Percentiles rank a stretch among this genome's conserved stretches.
These are phyloP conservation scores for Eimeria maxima DNA, from an alignment of 169 alveolate genomes.

Conservation along the genomic window DNA sequence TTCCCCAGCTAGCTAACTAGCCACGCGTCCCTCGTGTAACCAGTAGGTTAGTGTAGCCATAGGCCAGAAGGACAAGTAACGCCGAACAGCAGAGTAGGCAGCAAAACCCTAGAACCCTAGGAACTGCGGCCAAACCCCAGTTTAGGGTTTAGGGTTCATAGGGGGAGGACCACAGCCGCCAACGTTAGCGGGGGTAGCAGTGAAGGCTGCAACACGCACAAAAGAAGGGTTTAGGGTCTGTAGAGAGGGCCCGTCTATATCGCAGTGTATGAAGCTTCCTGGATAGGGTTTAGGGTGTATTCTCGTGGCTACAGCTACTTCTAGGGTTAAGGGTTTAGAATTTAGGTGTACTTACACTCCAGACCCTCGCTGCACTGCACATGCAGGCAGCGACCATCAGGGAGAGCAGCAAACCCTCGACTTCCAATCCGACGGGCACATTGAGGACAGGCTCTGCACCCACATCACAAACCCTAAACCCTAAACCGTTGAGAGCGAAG, in stretches of 20 bases:
- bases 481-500: neutral
- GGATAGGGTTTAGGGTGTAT: neutral
- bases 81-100: neutral
- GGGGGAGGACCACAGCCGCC: neutral
- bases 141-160: neutral
- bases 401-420: constrained; percentile 4
- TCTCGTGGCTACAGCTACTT: neutral
- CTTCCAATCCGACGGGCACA: constrained; percentile 36
- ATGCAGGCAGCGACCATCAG: constrained; percentile 23
- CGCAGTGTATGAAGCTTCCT: neutral
- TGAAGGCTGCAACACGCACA: constrained; percentile 33
- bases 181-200: constrained; percentile 3
- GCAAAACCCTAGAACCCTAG: neutral
- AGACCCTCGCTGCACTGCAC: constrained; percentile 37
- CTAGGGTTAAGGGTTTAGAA: neutral
- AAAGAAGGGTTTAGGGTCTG: neutral
- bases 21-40: too few species aligned
- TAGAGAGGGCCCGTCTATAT: neutral
- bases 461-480: neutral
- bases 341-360: constrained; percentile 11
- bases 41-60: neutral
- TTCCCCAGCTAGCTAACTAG: too few species aligned
- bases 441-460: constrained; percentile 30
- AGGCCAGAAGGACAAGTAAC: neutral
- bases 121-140: neutral